Evolutionary conservation across 257 asterid genomes (phyloP).

Genomic region (Ophiorrhiza pumila): DNA sequence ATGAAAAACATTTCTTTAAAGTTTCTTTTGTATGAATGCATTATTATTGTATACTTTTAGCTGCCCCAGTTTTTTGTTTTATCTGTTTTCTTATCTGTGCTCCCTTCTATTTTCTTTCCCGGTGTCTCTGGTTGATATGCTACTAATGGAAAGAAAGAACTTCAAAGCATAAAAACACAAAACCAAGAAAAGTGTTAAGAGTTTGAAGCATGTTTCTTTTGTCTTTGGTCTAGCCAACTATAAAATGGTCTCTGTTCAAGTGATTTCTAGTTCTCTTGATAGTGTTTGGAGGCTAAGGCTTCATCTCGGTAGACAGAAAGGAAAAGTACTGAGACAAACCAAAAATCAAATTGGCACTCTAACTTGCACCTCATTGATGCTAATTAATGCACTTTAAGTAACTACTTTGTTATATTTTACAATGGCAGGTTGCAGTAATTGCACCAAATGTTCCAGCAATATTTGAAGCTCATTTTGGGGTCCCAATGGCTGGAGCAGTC

Average conservation of each 20-base stretch:
- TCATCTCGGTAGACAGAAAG: background rate
- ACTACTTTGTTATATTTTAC: slow-evolving; percentile 5
- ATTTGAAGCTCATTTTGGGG: slow-evolving; percentile 87
- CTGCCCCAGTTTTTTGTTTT: background rate
- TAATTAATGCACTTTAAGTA: slow-evolving; percentile 6
- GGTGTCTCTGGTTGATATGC: background rate
- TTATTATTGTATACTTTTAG: too few relatives aligned
- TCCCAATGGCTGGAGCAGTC: slow-evolving; percentile 96
- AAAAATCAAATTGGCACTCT: background rate
- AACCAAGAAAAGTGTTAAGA: background rate
- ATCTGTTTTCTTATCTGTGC: background rate
- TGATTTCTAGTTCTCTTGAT: background rate
- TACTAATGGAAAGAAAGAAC: background rate
- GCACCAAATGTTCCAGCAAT: slow-evolving; percentile 91
- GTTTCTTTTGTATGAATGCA: background rate
- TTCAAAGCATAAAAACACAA: background rate
- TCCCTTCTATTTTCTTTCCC: background rate
- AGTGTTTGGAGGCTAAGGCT: background rate
- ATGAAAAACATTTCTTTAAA: background rate
- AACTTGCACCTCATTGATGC: background rate
- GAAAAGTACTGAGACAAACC: background rate
- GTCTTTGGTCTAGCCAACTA: background rate
- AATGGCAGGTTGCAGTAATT: slow-evolving; percentile 80
- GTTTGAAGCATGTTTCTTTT: background rate
- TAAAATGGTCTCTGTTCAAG: background rate